A percentile compares a stretch with the other conserved stretches of the same genome.
These are phyloP conservation scores for Tinospora cordifolia DNA, from an alignment of 164 flowering plant species.

Conservation along the genomic window DNA sequence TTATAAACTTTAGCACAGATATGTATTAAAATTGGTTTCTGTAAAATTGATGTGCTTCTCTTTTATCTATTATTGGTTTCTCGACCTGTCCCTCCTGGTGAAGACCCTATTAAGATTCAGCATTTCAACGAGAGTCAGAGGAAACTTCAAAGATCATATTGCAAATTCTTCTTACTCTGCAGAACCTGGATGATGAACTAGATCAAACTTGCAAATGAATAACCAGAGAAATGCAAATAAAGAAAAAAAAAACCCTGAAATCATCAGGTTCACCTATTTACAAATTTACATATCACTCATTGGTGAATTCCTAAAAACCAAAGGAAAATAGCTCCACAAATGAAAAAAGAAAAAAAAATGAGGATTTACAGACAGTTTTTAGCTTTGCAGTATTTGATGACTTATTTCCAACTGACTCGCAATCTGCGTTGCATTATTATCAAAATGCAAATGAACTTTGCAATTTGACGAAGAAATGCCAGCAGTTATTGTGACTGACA, in stretches of 20 bases:
- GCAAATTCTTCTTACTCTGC: too few species aligned
- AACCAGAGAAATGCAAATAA: neutral
- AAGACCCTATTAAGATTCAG: neutral
- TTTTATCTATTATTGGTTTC: neutral
- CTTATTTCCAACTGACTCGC: constrained; percentile 1
- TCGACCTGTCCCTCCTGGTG: neutral
- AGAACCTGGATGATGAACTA: neutral
- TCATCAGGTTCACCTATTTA: neutral
- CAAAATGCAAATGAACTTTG: neutral
- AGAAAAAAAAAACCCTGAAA: neutral
- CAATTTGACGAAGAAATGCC: neutral
- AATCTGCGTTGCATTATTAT: neutral
- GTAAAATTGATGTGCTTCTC: neutral
- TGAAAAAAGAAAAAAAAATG: neutral
- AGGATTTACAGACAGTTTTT: too few species aligned
- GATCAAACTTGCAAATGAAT: neutral
- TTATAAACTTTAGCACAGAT: neutral
- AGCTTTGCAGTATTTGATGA: neutral
- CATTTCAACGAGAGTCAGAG: too few species aligned
- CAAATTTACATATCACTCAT: neutral
- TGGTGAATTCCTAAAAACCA: neutral
- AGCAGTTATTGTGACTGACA: constrained; percentile 2
- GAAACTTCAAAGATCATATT: too few species aligned
- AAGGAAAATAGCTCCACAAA: neutral
- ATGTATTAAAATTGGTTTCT: neutral